Base-by-base conservation (phyloP, 2,329 filamentous ascomycete species). In the Verticillium nonalfalfae region DNA sequence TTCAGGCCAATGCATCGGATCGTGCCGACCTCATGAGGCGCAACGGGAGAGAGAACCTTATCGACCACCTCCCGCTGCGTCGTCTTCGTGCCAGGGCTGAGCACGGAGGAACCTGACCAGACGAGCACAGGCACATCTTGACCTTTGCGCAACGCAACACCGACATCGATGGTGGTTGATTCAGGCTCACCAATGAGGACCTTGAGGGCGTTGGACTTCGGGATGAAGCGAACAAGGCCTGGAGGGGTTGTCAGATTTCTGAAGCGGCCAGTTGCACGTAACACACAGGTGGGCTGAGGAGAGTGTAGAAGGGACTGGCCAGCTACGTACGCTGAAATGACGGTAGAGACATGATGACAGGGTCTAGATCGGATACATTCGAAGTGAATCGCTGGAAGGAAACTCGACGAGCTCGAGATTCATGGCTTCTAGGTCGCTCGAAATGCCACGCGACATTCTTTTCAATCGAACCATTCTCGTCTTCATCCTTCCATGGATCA, bases 221-320 rank as follows among this genome's bases (percentile, higher is more conserved):
- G 81, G 18, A 81, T 70, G 67, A 87, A 87, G 59, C 85, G 83
- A 66, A 86, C 82, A 62, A 87, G 79, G 70, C 84, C 84, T 86
- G 26, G 45, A 10, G 7, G 13, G 18, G 13, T 0, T 10, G 18
- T 52, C 18, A 52, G 45, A 52, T 18, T 9, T 21, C n/a, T 15
- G 6, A 13, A 31, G 26, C 26, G 38, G 13, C 4, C 15, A 39
- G 2, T 13, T 21, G 6, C 39, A 45, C 15, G 14, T 3, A 45
- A 15, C 39, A 15, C 6, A n/a, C 15, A 15, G 3, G 6, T 15
- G 13, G 11, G 13, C 39, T 14, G 39, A 40, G 7, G 5, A 14
- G 15, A 14, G 36, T 3, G 36, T 5, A 31, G 26, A 31, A 38
- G 14, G 36, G 36, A 10, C 10, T 38, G 3, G 36, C 36, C 10